A percentile compares a stretch with the other conserved stretches of the same genome.
phyloP scores from a whole-genome alignment of 305 asterid genomes.

The Fraxinus greggii region DNA sequence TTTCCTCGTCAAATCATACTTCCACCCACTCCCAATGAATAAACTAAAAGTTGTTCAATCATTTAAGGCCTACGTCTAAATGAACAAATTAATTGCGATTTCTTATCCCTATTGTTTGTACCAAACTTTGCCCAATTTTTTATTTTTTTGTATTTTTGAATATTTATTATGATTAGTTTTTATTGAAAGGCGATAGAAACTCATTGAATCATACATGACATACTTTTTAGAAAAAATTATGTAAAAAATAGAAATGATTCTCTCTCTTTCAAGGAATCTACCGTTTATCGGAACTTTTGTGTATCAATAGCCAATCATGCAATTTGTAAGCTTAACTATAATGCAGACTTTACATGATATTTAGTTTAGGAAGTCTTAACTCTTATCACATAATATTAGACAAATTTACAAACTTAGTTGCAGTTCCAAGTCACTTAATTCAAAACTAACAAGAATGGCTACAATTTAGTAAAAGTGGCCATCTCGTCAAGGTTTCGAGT shows the following conservation, averaged over 20 bases:
- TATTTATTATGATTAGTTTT: background rate
- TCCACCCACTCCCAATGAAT: background rate
- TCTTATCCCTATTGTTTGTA: background rate
- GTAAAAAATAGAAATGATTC: background rate
- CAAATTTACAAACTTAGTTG: background rate
- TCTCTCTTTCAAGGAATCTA: background rate
- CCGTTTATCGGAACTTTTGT: background rate
- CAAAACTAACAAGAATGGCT: background rate
- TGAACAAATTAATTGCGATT: background rate
- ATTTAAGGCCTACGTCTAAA: background rate
- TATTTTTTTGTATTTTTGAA: background rate
- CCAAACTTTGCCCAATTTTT: background rate
- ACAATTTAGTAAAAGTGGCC: conserved; percentile 5
- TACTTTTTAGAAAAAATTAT: background rate
- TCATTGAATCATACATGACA: background rate
- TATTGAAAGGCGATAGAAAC: background rate
- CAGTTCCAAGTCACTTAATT: background rate
- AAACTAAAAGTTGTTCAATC: background rate
- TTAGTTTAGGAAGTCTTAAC: background rate
- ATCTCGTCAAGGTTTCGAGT: background rate
- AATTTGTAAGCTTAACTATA: background rate
- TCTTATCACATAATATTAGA: background rate
- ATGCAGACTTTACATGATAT: background rate
- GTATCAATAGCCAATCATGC: background rate
- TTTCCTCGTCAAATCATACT: background rate